Evolutionary conservation across 805 yeast genomes (phyloP), one percentile per base, ranked within the genome.

Genomic region (Spathaspora hagerdaliae): DNA sequence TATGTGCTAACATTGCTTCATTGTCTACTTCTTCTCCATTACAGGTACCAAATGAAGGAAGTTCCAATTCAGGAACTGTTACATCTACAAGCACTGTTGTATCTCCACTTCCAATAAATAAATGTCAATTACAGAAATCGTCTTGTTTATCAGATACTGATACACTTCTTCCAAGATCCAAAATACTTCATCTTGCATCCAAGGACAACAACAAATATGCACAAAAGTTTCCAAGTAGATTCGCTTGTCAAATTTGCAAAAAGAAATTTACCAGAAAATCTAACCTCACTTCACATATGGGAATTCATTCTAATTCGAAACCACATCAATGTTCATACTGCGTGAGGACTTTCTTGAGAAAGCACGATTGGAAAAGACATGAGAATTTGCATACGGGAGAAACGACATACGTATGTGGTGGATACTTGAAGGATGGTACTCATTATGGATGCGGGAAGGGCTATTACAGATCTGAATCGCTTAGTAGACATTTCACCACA

Each of bases 211-310:
- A 53, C 39, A 77, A 77, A 57, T 64, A 86, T 24, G 69, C 77
- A 6, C 89, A 84, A 54, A 85, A 83, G 49, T 82, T 82, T 57
- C 91, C 92, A 0, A 78, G 86, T 19, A 74, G 79, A 7, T 87
- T 78, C 63, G 84, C 85, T 2, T 92, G 98, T 63, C 81, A 82
- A 46, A 64, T 87, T 36, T 92, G 99, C 64, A 89, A 82, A 35
- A 90, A 89, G 64, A 71, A 83, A 40, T 92, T 92, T 61, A 91
- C 98, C 1, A 69, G 98, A 44, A 96, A 96, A 0, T 94, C 94
- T 63, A 94, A 94, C 60, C 71, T 92, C 52, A 88, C 91, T 53
- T 87, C 96, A 0, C 99, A 92, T 65, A 29, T 87, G 59, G 73
- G 96, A 48, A 92, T 98, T 0, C 99, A 87, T 61, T 85, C 95